Conservation (phyloP, 2,329 filamentous ascomycete genomes). For the Chaetomiaceae sp. region DNA sequence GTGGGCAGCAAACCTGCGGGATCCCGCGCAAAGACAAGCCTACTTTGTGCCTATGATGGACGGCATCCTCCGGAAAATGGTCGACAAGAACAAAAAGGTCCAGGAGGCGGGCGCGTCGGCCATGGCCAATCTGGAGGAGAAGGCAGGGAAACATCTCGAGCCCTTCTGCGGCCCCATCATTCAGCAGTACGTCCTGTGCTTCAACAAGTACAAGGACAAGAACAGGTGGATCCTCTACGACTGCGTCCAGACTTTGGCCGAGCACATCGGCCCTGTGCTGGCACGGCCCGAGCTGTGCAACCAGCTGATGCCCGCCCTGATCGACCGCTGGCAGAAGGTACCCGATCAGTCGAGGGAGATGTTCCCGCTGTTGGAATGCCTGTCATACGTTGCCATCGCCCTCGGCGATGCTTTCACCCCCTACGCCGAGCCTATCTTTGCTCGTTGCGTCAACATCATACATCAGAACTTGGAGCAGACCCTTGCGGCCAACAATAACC, state of each 20-base stretch:
- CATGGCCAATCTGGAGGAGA: slow-evolving; percentile 93
- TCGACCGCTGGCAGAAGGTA: slow-evolving; percentile 81
- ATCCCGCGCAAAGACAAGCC: slow-evolving; percentile 61
- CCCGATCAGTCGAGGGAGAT: slow-evolving; percentile 86
- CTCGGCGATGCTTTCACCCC: slow-evolving; percentile 77
- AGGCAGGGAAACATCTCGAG: slow-evolving; percentile 73
- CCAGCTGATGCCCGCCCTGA: slow-evolving; percentile 87
- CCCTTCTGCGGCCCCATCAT: slow-evolving; percentile 89
- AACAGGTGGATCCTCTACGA: slow-evolving; percentile 99
- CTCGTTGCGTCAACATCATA: slow-evolving; percentile 84
- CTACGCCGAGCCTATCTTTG: slow-evolving; percentile 82
- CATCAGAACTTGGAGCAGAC: slow-evolving; percentile 84
- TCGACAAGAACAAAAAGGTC: slow-evolving; percentile 96
- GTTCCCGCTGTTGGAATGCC: slow-evolving; percentile 91
- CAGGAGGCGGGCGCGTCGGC: slow-evolving; percentile 95
- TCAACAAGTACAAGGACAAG: slow-evolving; percentile 92
- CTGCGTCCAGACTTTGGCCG: slow-evolving; percentile 93
- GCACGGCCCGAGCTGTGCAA: slow-evolving; percentile 77
- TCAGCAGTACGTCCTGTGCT: slow-evolving; percentile 87
- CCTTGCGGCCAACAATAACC: slow-evolving; percentile 63
- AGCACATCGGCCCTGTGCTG: slow-evolving; percentile 78
- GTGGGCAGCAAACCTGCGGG: slow-evolving; percentile 77
- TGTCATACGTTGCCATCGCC: slow-evolving; percentile 88
- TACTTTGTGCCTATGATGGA: slow-evolving; percentile 98
- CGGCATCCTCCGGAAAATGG: slow-evolving; percentile 87